A percentile compares a stretch with the other conserved stretches of the same genome.
phyloP scores from a whole-genome alignment of 331 rosid species.

The Cydonia oblonga region DNA sequence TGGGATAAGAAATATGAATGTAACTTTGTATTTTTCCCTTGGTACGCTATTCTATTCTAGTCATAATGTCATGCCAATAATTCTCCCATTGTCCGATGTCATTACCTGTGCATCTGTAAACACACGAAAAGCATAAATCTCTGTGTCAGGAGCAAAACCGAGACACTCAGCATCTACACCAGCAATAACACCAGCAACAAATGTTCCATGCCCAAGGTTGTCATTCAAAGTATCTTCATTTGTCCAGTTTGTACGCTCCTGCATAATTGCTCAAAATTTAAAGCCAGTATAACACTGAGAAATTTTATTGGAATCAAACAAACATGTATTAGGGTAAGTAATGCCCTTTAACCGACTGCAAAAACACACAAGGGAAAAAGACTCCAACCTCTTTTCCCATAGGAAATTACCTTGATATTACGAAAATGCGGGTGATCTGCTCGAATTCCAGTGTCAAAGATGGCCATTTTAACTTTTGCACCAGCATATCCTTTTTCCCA shows the following conservation, averaged over 20 bases:
- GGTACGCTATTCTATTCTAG: not conserved
- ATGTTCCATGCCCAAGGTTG: conserved; percentile 97
- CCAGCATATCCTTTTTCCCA: conserved; percentile 88
- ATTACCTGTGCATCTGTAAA: conserved; percentile 99
- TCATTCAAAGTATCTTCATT: conserved; percentile 85
- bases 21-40: not conserved
- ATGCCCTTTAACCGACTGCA: not conserved
- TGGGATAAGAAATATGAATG: not conserved
- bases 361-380: conserved; percentile 1
- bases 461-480: conserved; percentile 86
- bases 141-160: conserved; percentile 97
- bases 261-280: conserved; percentile 12
- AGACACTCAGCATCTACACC: conserved; percentile 82
- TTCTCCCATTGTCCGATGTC: conserved; percentile 23
- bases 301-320: not conserved
- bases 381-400: not conserved
- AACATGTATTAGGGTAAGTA: not conserved
- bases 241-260: conserved; percentile 99
- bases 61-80: not conserved
- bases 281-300: not conserved
- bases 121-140: conserved; percentile 95
- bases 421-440: conserved; percentile 90
- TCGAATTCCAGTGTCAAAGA: conserved; percentile 94
- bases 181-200: conserved; percentile 96
- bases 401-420: conserved; percentile 62